phyloP scores from a whole-genome alignment of 192 early-diverging fungal genomes.

The Pilaira anomala region DNA sequence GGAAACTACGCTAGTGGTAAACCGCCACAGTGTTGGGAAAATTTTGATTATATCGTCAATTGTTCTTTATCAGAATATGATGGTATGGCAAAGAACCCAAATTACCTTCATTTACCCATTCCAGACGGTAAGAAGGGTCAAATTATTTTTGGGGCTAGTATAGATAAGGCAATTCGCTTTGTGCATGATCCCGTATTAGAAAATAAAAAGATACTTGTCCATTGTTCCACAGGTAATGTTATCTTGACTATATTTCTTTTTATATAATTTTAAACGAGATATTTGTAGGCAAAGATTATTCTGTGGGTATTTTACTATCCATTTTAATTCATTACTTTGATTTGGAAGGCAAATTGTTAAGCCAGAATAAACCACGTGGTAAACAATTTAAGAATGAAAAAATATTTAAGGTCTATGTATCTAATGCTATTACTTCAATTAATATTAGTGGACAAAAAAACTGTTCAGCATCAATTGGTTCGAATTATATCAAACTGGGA shows the following conservation, averaged over 20 bases:
- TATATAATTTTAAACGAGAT: neutral
- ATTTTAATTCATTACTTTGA: slow-evolving; percentile 61
- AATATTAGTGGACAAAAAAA: slow-evolving; percentile 45
- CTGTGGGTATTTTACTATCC: slow-evolving; percentile 74
- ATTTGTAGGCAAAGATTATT: slow-evolving; percentile 66
- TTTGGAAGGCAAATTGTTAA: slow-evolving; percentile 33
- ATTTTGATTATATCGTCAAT: slow-evolving; percentile 81
- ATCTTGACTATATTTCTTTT: neutral
- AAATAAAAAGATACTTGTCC: slow-evolving; percentile 57
- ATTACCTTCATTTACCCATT: slow-evolving; percentile 72
- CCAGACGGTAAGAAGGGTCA: slow-evolving; percentile 90
- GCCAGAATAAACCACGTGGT: slow-evolving; percentile 17
- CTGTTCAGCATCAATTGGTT: slow-evolving; percentile 63
- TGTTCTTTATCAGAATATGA: slow-evolving; percentile 63
- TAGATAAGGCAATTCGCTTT: slow-evolving; percentile 59
- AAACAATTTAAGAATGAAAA: slow-evolving; percentile 10
- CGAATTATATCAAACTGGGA: slow-evolving; percentile 60
- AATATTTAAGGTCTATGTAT: neutral
- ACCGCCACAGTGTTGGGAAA: slow-evolving; percentile 56
- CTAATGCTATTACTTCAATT: too few species aligned
- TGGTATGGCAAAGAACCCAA: slow-evolving; percentile 20
- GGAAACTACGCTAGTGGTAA: slow-evolving; percentile 48
- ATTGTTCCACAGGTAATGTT: slow-evolving; percentile 71
- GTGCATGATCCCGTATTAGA: slow-evolving; percentile 36
- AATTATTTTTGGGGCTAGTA: slow-evolving; percentile 51